A percentile compares a stretch with the other conserved stretches of the same genome.
phyloP scores from a whole-genome alignment of 2,329 filamentous ascomycete genomes.

The Ascochyta pisi region DNA sequence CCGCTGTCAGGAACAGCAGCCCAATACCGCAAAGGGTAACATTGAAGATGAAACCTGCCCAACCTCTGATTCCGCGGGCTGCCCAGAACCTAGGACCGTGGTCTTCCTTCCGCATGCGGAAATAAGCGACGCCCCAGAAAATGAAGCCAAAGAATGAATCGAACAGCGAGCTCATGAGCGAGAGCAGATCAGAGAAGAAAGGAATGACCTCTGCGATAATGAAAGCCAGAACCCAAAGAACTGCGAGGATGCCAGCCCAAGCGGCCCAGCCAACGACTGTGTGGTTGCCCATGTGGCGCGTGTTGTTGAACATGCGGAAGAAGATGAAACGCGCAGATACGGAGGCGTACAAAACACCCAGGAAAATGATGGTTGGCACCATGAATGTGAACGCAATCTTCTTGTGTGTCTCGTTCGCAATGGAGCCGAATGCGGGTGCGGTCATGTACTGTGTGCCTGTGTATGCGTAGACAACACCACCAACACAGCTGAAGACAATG shows the following conservation, averaged over 20 bases:
- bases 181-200: slow-evolving; percentile 81
- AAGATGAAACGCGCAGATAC: slow-evolving; percentile 91
- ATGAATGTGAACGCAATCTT: slow-evolving; percentile 94
- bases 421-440: slow-evolving; percentile 83
- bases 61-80: slow-evolving; percentile 60
- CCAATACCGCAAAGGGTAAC: slow-evolving; percentile 75
- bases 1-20: slow-evolving; percentile 79
- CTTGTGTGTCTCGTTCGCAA: slow-evolving; percentile 76
- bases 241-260: slow-evolving; percentile 77
- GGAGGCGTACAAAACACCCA: slow-evolving; percentile 88
- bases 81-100: slow-evolving; percentile 62
- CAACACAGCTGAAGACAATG: slow-evolving; percentile 83
- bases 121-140: slow-evolving; percentile 86
- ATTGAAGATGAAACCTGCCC: slow-evolving; percentile 70
- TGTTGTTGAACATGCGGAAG: slow-evolving; percentile 83
- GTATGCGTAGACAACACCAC: slow-evolving; percentile 82
- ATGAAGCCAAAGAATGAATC: slow-evolving; percentile 96
- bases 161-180: slow-evolving; percentile 85
- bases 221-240: slow-evolving; percentile 86
- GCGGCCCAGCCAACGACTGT: slow-evolving; percentile 80
- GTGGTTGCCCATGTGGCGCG: slow-evolving; percentile 79
- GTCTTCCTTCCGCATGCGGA: slow-evolving; percentile 75
- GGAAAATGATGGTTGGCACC: slow-evolving; percentile 92
- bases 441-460: slow-evolving; percentile 90
- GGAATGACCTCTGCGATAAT: slow-evolving; percentile 92